Conservation (phyloP, 164 flowering plant species). For the Stephania cephalantha region DNA sequence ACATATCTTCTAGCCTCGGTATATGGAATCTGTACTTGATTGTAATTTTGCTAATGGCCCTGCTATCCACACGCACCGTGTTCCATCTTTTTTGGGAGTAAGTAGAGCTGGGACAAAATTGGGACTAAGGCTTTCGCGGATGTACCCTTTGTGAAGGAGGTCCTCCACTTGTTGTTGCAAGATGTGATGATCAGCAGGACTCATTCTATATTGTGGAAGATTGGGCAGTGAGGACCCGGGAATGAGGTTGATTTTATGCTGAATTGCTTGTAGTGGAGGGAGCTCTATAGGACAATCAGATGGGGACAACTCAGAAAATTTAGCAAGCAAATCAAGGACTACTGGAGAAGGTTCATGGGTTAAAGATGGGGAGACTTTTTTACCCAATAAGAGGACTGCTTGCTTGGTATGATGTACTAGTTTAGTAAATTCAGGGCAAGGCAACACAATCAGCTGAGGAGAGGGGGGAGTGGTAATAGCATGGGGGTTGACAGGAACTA, state of each 20-base stretch:
- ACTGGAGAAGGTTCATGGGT: not conserved
- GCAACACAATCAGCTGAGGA: too few species aligned
- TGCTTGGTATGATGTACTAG: too few species aligned
- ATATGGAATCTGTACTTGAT: not conserved
- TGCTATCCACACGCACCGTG: constrained; percentile 4
- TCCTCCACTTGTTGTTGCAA: not conserved
- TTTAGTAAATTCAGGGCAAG: too few species aligned
- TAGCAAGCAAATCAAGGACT: not conserved
- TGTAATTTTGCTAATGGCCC: not conserved
- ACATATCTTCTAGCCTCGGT: too few species aligned
- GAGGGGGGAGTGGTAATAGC: too few species aligned
- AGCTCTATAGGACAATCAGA: not conserved
- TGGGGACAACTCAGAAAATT: not conserved
- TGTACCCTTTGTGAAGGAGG: not conserved
- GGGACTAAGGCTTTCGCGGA: not conserved
- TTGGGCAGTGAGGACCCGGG: not conserved
- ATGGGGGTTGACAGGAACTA: too few species aligned
- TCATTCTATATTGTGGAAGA: constrained; percentile 1
- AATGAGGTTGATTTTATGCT: constrained; percentile 2
- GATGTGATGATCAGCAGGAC: not conserved
- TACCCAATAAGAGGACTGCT: too few species aligned
- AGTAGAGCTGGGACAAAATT: not conserved
- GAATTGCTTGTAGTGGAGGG: not conserved
- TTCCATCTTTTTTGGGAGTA: not conserved
- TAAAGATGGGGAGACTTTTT: not conserved